A percentile compares a stretch with the other conserved stretches of the same genome.
Evolutionary conservation across 2,329 filamentous ascomycete genomes (phyloP).

Genomic region (Xylaria digitata): DNA sequence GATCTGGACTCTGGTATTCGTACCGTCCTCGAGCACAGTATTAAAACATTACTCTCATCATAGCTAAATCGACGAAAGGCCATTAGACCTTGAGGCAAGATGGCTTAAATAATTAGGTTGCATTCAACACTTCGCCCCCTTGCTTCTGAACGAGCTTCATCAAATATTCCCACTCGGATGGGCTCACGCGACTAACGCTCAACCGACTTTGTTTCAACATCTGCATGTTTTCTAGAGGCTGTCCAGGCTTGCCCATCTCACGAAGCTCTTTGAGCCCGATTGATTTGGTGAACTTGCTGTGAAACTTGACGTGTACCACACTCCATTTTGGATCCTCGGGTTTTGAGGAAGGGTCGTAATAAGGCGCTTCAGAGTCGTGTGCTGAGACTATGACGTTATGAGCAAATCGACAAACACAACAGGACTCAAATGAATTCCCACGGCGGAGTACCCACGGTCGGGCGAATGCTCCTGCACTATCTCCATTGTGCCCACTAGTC

Average conservation of each 20-base stretch:
- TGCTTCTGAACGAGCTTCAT: constrained; percentile 60
- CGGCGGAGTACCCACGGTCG: constrained; percentile 69
- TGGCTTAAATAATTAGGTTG: constrained; percentile 8
- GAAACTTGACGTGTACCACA: constrained; percentile 88
- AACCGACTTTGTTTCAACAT: constrained; percentile 83
- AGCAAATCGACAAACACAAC: constrained; percentile 21
- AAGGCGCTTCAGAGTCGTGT: constrained; percentile 77
- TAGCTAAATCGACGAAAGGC: constrained; percentile 9
- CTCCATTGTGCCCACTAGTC: constrained; percentile 88
- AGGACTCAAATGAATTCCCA: neutral
- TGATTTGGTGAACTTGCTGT: constrained; percentile 79
- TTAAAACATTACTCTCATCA: constrained; percentile 43
- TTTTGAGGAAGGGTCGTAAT: constrained; percentile 84
- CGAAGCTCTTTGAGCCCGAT: constrained; percentile 80
- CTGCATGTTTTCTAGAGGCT: constrained; percentile 79
- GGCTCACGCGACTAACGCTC: constrained; percentile 78
- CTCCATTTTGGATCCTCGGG: constrained; percentile 82
- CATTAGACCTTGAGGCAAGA: constrained; percentile 1
- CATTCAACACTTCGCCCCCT: constrained; percentile 43
- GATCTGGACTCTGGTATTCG: constrained; percentile 67
- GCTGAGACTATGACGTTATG: constrained; percentile 67
- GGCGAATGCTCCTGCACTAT: constrained; percentile 85
- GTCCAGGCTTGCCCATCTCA: constrained; percentile 65
- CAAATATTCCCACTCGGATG: constrained; percentile 73
- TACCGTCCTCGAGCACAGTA: constrained; percentile 66